Evolutionary conservation across 768 basidiomycete species (phyloP), one percentile per base, ranked within the genome.

Genomic region (Russula sp.): DNA sequence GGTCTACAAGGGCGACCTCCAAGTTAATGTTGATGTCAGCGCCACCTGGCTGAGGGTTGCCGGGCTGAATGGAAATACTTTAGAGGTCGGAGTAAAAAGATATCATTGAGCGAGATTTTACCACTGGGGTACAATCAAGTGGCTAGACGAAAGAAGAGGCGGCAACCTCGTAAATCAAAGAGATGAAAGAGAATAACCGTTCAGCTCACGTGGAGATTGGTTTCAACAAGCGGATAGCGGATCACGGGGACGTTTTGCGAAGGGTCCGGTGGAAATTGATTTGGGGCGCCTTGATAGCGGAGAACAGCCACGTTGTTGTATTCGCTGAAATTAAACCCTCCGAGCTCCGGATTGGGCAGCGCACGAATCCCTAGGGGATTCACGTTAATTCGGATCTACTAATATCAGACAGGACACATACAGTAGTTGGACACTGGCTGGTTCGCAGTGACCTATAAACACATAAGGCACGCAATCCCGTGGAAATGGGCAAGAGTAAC

Each of bases 401-500:
- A 52, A 13, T 28, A 63, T 59, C 2, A 40, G 14, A 61, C 24
- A 22, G 63, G 57, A 54, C 65, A 71, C 68, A 38, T 38, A 81
- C 80, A 81, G 68, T 81, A 83, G 67, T 82, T 83, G 44, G 68
- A 74, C 13, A 79, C 72, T 9, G 73, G 67, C 62, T 80, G 74
- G 67, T 77, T 75, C 9, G 81, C 80, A 1, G 74, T 73, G 18
- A 83, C 69, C 63, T 73, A 56, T 24, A 18, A 26, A 26, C 18
- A 5, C 3, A 36, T 58, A 2, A 57, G 64, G 51, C 11, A 49
- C 8, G 16, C 10, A 20, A 24, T 54, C 30, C 5, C 0, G 11
- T 20, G 3, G 26, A 3, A 2, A 34, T 13, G 5, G 16, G 38
- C 49, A 26, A 53, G 20, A n/a, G 26, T 5, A 11, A 24, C 72